A percentile compares a stretch with the other conserved stretches of the same genome.
Evolutionary conservation across 495 filamentous ascomycete genomes (phyloP).

Genomic region (Aspergillus ostianus): DNA sequence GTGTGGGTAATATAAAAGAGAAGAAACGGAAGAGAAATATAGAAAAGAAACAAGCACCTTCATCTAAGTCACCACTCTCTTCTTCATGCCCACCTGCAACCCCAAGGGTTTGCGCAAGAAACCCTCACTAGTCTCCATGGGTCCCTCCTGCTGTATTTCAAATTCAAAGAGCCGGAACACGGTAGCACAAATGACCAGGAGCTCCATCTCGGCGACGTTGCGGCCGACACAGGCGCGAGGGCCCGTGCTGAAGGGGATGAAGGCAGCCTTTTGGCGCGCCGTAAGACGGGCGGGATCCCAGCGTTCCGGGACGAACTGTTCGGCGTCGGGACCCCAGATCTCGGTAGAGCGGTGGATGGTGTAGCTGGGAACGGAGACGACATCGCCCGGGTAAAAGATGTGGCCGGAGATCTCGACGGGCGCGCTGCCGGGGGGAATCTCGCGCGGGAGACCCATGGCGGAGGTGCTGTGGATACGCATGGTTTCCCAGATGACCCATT

Average conservation of each 20-base stretch:
- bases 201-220: slow-evolving; percentile 92
- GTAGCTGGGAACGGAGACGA: slow-evolving; percentile 82
- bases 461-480: slow-evolving; percentile 89
- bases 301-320: slow-evolving; percentile 79
- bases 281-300: slow-evolving; percentile 60
- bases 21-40: not conserved
- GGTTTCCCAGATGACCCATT: slow-evolving; percentile 81
- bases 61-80: not conserved
- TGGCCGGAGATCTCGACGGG: slow-evolving; percentile 56
- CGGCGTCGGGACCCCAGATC: slow-evolving; percentile 79
- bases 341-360: slow-evolving; percentile 78
- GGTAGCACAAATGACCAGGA: slow-evolving; percentile 75
- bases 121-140: slow-evolving; percentile 78
- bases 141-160: slow-evolving; percentile 61
- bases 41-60: not conserved
- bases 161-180: slow-evolving; percentile 78
- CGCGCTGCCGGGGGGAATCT: slow-evolving; percentile 62
- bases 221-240: slow-evolving; percentile 80
- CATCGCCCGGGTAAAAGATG: slow-evolving; percentile 71
- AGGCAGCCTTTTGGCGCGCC: slow-evolving; percentile 68
- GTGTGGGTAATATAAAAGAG: not conserved
- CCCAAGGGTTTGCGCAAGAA: slow-evolving; percentile 87
- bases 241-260: slow-evolving; percentile 84
- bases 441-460: slow-evolving; percentile 80
- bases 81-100: slow-evolving; percentile 67